Percentiles rank a stretch among this genome's conserved stretches.
phyloP scores from a whole-genome alignment of 2,329 filamentous ascomycete genomes.

The Trichoderma sp. region DNA sequence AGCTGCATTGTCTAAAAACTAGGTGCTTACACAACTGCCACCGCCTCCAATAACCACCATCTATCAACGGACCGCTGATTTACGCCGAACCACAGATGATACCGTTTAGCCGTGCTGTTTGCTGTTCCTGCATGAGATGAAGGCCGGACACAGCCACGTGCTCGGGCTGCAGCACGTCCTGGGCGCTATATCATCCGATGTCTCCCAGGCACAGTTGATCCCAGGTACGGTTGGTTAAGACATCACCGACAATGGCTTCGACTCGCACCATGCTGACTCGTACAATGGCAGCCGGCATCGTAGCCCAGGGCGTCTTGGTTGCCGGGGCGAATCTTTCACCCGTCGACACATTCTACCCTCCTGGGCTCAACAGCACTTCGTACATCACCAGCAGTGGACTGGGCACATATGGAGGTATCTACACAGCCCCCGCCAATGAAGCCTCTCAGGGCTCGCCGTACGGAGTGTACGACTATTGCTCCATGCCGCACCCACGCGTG shows the following conservation, averaged over 20 bases:
- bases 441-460: conserved; percentile 20
- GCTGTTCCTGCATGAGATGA: conserved; percentile 21
- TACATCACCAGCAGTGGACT: conserved; percentile 22
- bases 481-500: conserved; percentile 20
- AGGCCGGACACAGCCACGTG: conserved; percentile 15
- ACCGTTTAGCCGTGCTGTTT: background rate
- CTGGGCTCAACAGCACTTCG: conserved; percentile 13
- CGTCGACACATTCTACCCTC: conserved; percentile 20
- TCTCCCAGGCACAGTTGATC: background rate
- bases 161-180: conserved; percentile 6
- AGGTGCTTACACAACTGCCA: background rate
- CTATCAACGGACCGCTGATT: background rate
- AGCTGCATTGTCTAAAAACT: background rate
- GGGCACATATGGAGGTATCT: conserved; percentile 20
- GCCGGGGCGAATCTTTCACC: conserved; percentile 11
- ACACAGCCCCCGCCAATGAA: conserved; percentile 12
- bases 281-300: background rate
- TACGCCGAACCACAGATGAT: background rate
- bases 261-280: conserved; percentile 18
- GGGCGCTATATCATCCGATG: background rate
- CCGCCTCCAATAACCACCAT: background rate
- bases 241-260: background rate
- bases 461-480: conserved; percentile 24
- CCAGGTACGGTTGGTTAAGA: background rate
- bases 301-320: conserved; percentile 8